phyloP scores from a whole-genome alignment of 2,329 filamentous ascomycete genomes.

The Paraphaeosphaeria minitans region DNA sequence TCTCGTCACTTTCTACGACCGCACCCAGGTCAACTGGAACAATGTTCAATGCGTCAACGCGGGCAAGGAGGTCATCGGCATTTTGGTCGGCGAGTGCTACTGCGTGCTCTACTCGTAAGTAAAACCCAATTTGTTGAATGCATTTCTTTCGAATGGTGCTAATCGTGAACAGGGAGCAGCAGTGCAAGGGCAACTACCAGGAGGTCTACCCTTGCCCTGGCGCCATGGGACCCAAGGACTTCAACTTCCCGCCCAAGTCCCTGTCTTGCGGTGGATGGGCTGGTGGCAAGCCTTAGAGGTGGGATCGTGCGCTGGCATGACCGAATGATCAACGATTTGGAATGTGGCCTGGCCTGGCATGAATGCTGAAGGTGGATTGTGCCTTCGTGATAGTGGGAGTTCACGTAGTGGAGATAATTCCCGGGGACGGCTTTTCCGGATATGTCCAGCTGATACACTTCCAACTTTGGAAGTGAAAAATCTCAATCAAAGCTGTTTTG shows the following conservation, averaged over 20 bases:
- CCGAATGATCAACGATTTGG: neutral
- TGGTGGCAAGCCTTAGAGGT: neutral
- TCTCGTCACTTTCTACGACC: neutral
- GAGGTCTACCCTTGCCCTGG: neutral
- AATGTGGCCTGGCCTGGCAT: too few species aligned
- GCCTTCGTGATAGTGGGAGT: too few species aligned
- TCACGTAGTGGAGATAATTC: too few species aligned
- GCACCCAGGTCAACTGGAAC: neutral
- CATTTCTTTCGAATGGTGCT: neutral
- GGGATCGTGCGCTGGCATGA: neutral
- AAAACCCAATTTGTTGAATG: neutral
- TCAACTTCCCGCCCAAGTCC: neutral
- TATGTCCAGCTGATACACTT: too few species aligned
- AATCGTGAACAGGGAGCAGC: neutral
- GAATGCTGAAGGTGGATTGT: too few species aligned
- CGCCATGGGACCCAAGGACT: neutral
- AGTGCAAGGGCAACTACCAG: neutral
- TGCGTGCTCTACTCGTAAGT: neutral
- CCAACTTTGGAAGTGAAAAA: too few species aligned
- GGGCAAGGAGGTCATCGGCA: neutral
- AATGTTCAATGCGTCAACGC: neutral
- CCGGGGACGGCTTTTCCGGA: too few species aligned
- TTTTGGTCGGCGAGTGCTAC: neutral
- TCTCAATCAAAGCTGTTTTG: too few species aligned
- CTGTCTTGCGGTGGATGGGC: neutral